These are phyloP conservation scores for Fusarium sp. DNA, from an alignment of 2,329 filamentous ascomycete species.

Conservation along the genomic window DNA sequence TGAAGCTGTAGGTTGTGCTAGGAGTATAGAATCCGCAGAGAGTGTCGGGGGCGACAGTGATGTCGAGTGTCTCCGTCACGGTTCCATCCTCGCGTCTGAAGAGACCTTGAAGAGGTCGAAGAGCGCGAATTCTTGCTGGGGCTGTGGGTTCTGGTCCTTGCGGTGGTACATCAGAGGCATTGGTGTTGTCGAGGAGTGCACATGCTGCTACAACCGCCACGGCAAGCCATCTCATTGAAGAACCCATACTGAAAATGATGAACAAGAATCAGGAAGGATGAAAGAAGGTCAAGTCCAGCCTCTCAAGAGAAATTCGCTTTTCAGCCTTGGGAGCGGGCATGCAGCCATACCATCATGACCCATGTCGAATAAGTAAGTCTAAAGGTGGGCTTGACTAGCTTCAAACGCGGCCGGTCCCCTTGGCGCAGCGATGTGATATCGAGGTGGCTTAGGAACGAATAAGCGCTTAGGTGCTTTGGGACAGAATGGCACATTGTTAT, in stretches of 20 bases:
- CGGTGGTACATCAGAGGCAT: slow-evolving; percentile 14
- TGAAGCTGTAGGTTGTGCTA: slow-evolving; percentile 12
- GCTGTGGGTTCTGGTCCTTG: slow-evolving; percentile 26
- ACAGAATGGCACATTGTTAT: background rate
- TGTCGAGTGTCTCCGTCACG: slow-evolving; percentile 13
- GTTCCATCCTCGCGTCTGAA: slow-evolving; percentile 9
- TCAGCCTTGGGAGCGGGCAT: slow-evolving; percentile 11
- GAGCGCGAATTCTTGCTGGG: slow-evolving; percentile 1
- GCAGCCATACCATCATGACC: background rate
- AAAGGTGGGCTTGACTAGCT: slow-evolving; percentile 8
- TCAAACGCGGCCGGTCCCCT: slow-evolving; percentile 18
- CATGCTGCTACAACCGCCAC: slow-evolving; percentile 16
- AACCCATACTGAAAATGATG: slow-evolving; percentile 4
- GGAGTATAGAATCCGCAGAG: slow-evolving; percentile 21
- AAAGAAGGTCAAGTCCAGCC: background rate
- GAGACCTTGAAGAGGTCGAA: background rate
- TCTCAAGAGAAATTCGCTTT: background rate
- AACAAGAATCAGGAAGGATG: background rate
- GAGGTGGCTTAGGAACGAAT: slow-evolving; percentile 5
- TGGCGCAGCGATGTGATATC: slow-evolving; percentile 7
- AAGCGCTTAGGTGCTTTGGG: slow-evolving; percentile 9
- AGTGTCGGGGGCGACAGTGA: slow-evolving; percentile 17
- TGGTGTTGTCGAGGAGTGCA: slow-evolving; percentile 13
- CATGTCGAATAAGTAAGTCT: slow-evolving; percentile 4
- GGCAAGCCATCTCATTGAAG: slow-evolving; percentile 24